Evolutionary conservation across 306 rosid genomes (phyloP), one percentile per base, ranked within the genome.

Genomic region (Cicer pinnatifidum): DNA sequence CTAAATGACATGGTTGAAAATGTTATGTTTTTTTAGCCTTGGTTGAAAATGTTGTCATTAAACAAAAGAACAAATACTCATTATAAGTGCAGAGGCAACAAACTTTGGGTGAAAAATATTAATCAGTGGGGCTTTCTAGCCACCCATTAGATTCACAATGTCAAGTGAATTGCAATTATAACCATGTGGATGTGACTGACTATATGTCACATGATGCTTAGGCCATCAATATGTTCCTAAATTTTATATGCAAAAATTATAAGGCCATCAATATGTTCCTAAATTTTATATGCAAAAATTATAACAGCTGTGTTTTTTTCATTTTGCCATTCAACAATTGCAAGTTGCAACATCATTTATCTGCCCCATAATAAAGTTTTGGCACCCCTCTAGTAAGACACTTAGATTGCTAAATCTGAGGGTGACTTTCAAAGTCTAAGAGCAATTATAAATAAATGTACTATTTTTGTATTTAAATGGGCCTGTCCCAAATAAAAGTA

Each of bases 91-190:
- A 82, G 41, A 28, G 72, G 13, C 62, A 16, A 47, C 51, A 13
- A 48, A 65, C 48, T 47, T 17, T 38, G 40, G 44, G 56, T 41
- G 9, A 12, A 33, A 72, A 38, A 50, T 56, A 47, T 1, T 10
- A 46, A 23, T 1, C 3, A 17, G 80, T 78, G 74, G 80, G 80
- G 85, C 54, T 78, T 68, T 15, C 13, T 12, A 33, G 81, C 38
- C 75, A 63, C 70, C 81, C 81, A 64, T 54, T 54, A 71, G 65
- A 75, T 54, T 62, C 71, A 59, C 78, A 81, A 0, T 7, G 9
- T 56, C 53, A 78, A 73, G 73, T 82, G 83, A 75, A 73, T 61
- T 53, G 33, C 68, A 61, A 74, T 82, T 67, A 82, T 73, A 74
- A 61, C 39, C 85, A 78, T 82, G 80, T 82, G 83, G 54, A 44